These are phyloP conservation scores for Trypanosoma boissoni DNA, from an alignment of 208 protist genomes.

Conservation along the genomic window DNA sequence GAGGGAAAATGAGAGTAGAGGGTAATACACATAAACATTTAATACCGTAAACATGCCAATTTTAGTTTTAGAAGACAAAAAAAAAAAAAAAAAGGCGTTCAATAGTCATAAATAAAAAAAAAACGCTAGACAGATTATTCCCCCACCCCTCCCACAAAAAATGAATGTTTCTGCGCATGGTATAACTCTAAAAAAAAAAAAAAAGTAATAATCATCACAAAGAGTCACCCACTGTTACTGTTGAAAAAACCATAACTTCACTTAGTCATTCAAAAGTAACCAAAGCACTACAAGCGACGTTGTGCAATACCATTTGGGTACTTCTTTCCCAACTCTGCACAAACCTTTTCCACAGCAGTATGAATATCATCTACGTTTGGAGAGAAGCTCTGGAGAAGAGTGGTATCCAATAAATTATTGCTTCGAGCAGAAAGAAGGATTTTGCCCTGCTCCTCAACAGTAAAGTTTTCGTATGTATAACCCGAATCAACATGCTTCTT, in stretches of 20 bases:
- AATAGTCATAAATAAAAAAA: constrained; percentile 11
- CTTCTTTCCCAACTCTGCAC: constrained; percentile 31
- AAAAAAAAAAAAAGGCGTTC: constrained; percentile 18
- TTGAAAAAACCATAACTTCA: background rate
- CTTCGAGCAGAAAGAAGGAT: constrained; percentile 41
- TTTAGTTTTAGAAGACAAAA: no score
- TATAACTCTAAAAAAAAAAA: constrained; percentile 12
- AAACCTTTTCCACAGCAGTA: constrained; percentile 48
- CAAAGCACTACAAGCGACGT: no score
- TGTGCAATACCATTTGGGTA: constrained; percentile 38
- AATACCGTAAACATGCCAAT: no score
- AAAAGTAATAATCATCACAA: constrained; percentile 15
- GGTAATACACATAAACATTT: background rate
- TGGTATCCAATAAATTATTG: constrained; percentile 43
- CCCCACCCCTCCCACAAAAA: background rate
- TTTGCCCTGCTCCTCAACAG: constrained; percentile 58
- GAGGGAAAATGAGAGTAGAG: constrained; percentile 13
- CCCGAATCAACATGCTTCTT: constrained; percentile 47
- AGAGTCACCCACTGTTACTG: background rate
- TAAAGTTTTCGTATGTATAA: constrained; percentile 53
- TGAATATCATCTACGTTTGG: constrained; percentile 43
- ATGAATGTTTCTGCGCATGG: background rate
- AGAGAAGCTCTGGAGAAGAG: constrained; percentile 25
- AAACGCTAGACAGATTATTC: no score
- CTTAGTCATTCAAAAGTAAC: no score